Conservation (phyloP, 2,329 filamentous ascomycete species). For the Ilyonectria destructans region DNA sequence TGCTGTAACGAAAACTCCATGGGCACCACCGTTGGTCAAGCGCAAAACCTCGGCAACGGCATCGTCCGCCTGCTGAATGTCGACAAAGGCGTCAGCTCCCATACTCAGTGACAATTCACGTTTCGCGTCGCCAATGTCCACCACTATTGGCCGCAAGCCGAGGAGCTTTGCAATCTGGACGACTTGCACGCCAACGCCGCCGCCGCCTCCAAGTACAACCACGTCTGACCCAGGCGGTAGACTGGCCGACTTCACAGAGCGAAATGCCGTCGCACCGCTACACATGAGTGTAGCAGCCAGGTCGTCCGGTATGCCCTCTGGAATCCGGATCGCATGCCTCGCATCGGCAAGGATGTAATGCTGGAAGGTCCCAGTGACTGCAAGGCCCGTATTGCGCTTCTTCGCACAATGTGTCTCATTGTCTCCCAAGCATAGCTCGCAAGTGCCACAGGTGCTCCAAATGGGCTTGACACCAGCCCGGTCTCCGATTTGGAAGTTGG, state of each 20-base stretch:
- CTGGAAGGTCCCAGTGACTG: constrained; percentile 13
- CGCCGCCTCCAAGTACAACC: constrained; percentile 6
- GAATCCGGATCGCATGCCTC: constrained; percentile 1
- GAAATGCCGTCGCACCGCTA: constrained; percentile 9
- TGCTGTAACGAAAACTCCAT: constrained; percentile 8
- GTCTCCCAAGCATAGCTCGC: constrained; percentile 6
- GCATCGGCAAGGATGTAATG: constrained; percentile 8
- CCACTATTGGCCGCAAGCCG: constrained; percentile 3
- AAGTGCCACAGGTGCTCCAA: constrained; percentile 4
- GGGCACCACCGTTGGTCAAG: constrained; percentile 1
- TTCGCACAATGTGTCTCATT: constrained; percentile 5
- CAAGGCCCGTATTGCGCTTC: constrained; percentile 1
- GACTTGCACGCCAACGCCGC: constrained; percentile 3
- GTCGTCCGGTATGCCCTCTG: not conserved
- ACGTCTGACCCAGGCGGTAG: constrained; percentile 5
- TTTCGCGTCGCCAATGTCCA: constrained; percentile 2
- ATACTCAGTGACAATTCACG: constrained; percentile 4
- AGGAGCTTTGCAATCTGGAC: constrained; percentile 4
- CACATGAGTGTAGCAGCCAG: constrained; percentile 14
- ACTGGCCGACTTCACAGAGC: constrained; percentile 1
- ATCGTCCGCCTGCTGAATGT: not conserved
- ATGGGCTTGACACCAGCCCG: constrained; percentile 8
- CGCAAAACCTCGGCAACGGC: not conserved
- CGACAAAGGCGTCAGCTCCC: constrained; percentile 8
- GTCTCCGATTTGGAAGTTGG: constrained; percentile 5